Evolutionary conservation across 306 rosid species (phyloP).

Genomic region (Quercus gilva): DNA sequence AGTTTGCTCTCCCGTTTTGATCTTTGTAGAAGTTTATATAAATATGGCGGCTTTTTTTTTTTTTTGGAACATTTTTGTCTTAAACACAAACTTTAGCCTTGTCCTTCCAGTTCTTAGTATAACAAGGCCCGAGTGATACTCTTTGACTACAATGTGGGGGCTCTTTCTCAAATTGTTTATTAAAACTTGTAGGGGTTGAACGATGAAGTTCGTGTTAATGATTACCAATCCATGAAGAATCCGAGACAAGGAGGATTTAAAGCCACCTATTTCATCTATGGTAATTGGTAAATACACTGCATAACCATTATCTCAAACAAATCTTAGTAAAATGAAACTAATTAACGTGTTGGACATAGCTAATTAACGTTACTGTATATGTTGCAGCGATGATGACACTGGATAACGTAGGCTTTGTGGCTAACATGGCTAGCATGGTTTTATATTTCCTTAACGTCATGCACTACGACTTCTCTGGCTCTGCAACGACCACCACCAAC

Average conservation of each 20-base stretch:
- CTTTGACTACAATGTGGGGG: neutral
- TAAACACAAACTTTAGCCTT: neutral
- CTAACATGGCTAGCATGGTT: conserved; percentile 61
- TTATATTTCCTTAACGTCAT: conserved; percentile 38
- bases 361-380: neutral
- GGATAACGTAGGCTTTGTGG: conserved; percentile 57
- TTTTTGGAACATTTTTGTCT: too few relatives aligned
- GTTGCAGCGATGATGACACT: conserved; percentile 41
- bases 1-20: too few relatives aligned
- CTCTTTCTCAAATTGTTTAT: neutral
- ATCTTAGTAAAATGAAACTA: neutral
- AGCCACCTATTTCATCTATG: conserved; percentile 37
- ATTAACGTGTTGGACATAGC: neutral
- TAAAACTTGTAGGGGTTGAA: conserved; percentile 19
- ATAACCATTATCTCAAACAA: neutral
- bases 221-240: conserved; percentile 17
- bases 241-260: conserved; percentile 39
- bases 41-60: too few relatives aligned
- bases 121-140: too few relatives aligned
- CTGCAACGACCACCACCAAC: conserved; percentile 56
- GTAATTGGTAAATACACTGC: conserved; percentile 27
- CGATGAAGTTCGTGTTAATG: conserved; percentile 19
- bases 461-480: conserved; percentile 37
- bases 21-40: too few relatives aligned
- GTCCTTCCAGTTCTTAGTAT: neutral